Evolutionary conservation across 352 stramenopile genomes (phyloP).

Genomic region (Phytophthora sansomeana): DNA sequence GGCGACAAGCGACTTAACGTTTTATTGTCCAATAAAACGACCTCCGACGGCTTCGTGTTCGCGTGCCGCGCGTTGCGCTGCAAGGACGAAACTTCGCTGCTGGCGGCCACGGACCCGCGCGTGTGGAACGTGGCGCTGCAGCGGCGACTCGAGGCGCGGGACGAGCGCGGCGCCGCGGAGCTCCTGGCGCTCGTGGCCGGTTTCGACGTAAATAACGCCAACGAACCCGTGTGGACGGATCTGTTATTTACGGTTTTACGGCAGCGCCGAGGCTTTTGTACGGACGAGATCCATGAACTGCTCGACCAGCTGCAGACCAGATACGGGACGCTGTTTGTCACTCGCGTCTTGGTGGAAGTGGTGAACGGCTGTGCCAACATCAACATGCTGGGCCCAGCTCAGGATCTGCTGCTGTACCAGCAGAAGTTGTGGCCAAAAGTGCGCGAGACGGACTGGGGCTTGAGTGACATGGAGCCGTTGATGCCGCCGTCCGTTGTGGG

Average conservation of each 20-base stretch:
- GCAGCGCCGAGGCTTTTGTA: slow-evolving; percentile 38
- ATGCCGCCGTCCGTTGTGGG: slow-evolving; percentile 61
- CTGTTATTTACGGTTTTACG: slow-evolving; percentile 79
- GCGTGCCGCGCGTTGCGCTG: slow-evolving; percentile 44
- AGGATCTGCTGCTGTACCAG: slow-evolving; percentile 64
- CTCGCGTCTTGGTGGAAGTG: slow-evolving; percentile 50
- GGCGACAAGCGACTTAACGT: slow-evolving; percentile 42
- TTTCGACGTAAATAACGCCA: slow-evolving; percentile 60
- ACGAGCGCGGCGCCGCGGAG: slow-evolving; percentile 55
- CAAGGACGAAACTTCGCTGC: slow-evolving; percentile 52
- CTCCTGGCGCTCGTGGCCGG: slow-evolving; percentile 59
- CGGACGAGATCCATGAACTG: slow-evolving; percentile 45
- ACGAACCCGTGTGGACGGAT: slow-evolving; percentile 70
- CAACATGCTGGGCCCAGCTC: slow-evolving; percentile 59
- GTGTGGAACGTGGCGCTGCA: slow-evolving; percentile 71
- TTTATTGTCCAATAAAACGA: slow-evolving; percentile 47
- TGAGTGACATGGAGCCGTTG: slow-evolving; percentile 22
- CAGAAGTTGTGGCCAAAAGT: slow-evolving; percentile 35
- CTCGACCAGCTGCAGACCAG: slow-evolving; percentile 41
- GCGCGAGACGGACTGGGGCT: not conserved
- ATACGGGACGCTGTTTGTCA: slow-evolving; percentile 58
- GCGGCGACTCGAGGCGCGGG: slow-evolving; percentile 51
- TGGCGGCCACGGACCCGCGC: slow-evolving; percentile 56
- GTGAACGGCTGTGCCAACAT: slow-evolving; percentile 77
- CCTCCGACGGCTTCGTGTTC: slow-evolving; percentile 40